Evolutionary conservation across 1,139 yeast genomes (phyloP).

Genomic region (Citeromyces siamensis): DNA sequence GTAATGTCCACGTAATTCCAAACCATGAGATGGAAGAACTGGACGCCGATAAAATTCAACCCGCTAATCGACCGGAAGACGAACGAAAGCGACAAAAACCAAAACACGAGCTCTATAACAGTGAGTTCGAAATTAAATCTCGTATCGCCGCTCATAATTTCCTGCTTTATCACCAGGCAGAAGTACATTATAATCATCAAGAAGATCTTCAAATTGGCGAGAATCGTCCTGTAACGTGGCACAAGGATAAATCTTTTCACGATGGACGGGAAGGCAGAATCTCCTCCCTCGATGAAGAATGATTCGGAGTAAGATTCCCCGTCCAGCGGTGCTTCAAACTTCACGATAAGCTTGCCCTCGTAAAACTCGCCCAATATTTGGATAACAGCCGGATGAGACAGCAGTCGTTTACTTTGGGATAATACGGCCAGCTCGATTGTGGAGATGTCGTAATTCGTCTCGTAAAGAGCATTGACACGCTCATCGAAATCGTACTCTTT

Average conservation of each 20-base stretch:
- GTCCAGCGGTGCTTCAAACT: background rate
- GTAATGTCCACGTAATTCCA: background rate
- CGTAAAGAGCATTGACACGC: background rate
- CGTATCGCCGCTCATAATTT: background rate
- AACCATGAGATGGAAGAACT: slow-evolving; percentile 1
- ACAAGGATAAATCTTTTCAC: background rate
- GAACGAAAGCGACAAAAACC: background rate
- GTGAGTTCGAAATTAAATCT: background rate
- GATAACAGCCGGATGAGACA: background rate
- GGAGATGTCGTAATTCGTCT: background rate
- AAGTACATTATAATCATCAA: background rate
- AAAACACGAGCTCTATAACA: background rate
- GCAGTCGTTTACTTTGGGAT: background rate
- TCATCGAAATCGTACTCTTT: background rate
- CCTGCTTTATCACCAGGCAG: slow-evolving; percentile 1
- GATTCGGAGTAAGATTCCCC: background rate
- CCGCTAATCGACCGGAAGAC: background rate
- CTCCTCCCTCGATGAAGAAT: background rate
- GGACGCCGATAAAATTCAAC: background rate
- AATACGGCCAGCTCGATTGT: slow-evolving; percentile 1
- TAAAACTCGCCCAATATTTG: background rate
- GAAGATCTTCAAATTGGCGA: background rate
- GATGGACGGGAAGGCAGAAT: background rate
- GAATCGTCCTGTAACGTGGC: background rate
- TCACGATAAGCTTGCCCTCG: background rate